phyloP scores from a whole-genome alignment of 2,329 filamentous ascomycete genomes.

The Colletotrichum sp. region DNA sequence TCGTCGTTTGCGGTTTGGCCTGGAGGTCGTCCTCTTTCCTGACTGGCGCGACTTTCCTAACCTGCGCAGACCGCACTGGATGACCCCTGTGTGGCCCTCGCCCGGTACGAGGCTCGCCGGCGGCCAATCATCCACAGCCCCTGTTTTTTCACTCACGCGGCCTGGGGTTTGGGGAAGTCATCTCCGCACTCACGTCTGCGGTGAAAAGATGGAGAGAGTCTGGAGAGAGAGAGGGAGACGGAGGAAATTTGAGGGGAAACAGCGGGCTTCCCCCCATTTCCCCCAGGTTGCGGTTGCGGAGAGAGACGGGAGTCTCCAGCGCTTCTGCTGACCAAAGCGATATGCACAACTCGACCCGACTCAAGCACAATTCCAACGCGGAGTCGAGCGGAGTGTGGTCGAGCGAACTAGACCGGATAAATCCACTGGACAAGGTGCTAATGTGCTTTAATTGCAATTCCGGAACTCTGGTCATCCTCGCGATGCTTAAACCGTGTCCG shows the following conservation, averaged over 20 bases:
- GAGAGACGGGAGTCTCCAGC: not conserved
- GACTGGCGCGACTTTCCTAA: not conserved
- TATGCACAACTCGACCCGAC: not conserved
- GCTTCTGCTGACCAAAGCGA: not conserved
- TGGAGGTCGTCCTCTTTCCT: not conserved
- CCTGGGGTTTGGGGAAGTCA: constrained; percentile 7
- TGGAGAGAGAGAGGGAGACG: not conserved
- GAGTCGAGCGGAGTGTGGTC: not conserved
- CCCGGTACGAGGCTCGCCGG: not conserved
- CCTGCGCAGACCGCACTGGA: not conserved
- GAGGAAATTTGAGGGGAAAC: constrained; percentile 6
- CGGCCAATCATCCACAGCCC: not conserved
- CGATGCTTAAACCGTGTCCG: not conserved
- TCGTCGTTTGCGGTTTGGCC: not conserved
- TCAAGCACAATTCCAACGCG: not conserved
- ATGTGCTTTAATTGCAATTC: not conserved
- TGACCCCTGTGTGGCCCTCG: not conserved
- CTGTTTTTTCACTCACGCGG: not conserved
- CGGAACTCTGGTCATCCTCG: not conserved
- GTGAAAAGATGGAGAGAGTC: not conserved
- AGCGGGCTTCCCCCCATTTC: not conserved
- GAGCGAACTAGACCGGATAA: not conserved
- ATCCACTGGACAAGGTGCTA: not conserved
- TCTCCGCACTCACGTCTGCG: constrained; percentile 3
- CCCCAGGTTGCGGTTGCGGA: constrained; percentile 7